Evolutionary conservation across 345 rosid species (phyloP), one percentile per base, ranked within the genome.

Genomic region (Gossypium arboreum): DNA sequence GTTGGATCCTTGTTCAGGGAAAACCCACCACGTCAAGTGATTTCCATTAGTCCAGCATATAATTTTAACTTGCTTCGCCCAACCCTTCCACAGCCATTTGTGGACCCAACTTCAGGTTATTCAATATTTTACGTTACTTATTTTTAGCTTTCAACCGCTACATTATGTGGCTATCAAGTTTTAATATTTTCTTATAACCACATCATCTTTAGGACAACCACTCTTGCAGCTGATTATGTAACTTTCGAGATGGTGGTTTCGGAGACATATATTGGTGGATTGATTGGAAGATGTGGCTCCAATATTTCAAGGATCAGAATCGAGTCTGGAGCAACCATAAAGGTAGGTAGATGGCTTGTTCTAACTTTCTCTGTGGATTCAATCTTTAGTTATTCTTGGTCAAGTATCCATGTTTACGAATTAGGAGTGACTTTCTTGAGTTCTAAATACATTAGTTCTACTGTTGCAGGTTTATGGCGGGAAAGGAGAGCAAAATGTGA

Each of bases 171-270:
- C 80, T 67, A 65, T 77, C 81, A 83, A 78, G 81, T 85, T 81
- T 82, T 81, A 81, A 80, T 86, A 77, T 82, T 79, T 80, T 84
- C 78, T 78, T 81, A 78, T 79, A 82, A 86, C 78, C 79, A 78
- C 87, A 81, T 86, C 87, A 86, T 83, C 88, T 85, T 84, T 83
- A 86, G 87, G 88, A 81, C 84, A 85, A 86, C 78, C 88, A 81
- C 82, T 88, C 86, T 85, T 86, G 87, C 92, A 88, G 94, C 90
- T 90, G 92, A 83, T 44, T 86, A 83, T 74, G 86, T 88, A 58
- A 88, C 89, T 3, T 56, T 86, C 41, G 90, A 86, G 85, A 86
- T 86, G 94, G 77, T 86, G 90, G 83, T 88, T 69, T 78, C 88
- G 48, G 92, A 88, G 73, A 75, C 87, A 2, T 20, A 84, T 81